Conservation (phyloP, 1,284 basidiomycete genomes). For the Cutaneotrichosporon spelunceum region DNA sequence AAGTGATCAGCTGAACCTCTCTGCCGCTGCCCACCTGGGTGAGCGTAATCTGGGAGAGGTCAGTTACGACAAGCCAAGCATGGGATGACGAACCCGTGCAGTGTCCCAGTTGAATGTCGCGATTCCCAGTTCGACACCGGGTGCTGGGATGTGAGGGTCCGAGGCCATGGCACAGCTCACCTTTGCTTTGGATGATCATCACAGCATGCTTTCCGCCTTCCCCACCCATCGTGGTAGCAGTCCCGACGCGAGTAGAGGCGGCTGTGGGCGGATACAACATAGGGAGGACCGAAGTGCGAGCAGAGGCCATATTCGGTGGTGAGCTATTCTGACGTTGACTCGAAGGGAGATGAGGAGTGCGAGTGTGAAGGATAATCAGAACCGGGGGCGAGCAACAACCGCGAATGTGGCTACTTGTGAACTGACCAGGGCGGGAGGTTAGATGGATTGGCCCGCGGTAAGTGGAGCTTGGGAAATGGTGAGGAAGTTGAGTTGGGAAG, state of each 20-base stretch:
- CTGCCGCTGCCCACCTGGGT: slow-evolving; percentile 21
- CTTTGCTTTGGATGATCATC: slow-evolving; percentile 31
- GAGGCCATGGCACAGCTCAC: slow-evolving; percentile 9
- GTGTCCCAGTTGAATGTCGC: slow-evolving; percentile 61
- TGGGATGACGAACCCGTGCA: slow-evolving; percentile 59
- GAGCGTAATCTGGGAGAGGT: slow-evolving; percentile 16
- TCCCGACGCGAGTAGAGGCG: slow-evolving; percentile 7
- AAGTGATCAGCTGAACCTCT: not conserved
- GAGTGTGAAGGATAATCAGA: no score
- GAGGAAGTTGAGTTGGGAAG: no score
- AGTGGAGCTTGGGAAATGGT: no score
- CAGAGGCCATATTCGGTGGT: not conserved
- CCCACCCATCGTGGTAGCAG: not conserved
- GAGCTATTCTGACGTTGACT: not conserved
- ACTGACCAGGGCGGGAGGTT: no score
- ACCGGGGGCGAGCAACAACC: no score
- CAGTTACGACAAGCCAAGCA: slow-evolving; percentile 10
- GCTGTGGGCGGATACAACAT: not conserved
- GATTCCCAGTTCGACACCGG: not conserved
- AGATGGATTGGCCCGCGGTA: no score
- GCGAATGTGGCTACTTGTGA: no score
- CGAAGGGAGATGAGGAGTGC: not conserved
- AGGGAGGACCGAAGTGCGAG: not conserved
- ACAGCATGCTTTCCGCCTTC: slow-evolving; percentile 29
- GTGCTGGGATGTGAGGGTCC: not conserved